Percentiles rank a stretch among this genome's conserved stretches.
Conservation (phyloP, 2,329 filamentous ascomycete genomes). For the Colletotrichum filicis region DNA sequence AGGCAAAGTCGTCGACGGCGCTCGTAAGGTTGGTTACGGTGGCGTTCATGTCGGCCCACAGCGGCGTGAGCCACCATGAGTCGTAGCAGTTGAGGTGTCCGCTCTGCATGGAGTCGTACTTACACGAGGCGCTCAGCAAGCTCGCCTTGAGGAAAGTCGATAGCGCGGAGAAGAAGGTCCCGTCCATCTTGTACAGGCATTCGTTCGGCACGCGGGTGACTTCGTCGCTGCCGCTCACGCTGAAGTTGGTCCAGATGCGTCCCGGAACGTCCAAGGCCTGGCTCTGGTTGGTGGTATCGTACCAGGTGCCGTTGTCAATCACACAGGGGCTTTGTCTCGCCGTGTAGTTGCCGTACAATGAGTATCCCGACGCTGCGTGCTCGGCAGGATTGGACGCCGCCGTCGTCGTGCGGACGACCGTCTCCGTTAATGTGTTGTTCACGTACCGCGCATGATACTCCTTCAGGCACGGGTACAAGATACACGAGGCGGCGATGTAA, state of each 20-base stretch:
- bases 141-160: background rate
- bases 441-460: constrained; percentile 10
- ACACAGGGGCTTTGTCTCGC: constrained; percentile 13
- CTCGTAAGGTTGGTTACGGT: constrained; percentile 5
- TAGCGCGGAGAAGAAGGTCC: constrained; percentile 8
- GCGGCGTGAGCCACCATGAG: constrained; percentile 25
- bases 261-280: background rate
- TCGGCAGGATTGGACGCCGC: constrained; percentile 6
- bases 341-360: constrained; percentile 19
- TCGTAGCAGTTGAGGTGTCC: constrained; percentile 25
- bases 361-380: background rate
- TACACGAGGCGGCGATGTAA: constrained; percentile 19
- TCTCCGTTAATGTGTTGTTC: constrained; percentile 16
- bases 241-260: constrained; percentile 16
- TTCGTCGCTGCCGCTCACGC: background rate
- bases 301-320: constrained; percentile 23
- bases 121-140: constrained; percentile 11
- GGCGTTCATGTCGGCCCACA: constrained; percentile 26
- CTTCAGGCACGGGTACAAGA: constrained; percentile 22
- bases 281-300: background rate
- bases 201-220: constrained; percentile 1
- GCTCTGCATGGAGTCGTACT: constrained; percentile 25
- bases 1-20: constrained; percentile 19
- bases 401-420: constrained; percentile 19
- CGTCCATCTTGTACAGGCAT: constrained; percentile 28